Evolutionary conservation across 2,329 filamentous ascomycete genomes (phyloP).

Genomic region (Cladophialophora chaetospira): DNA sequence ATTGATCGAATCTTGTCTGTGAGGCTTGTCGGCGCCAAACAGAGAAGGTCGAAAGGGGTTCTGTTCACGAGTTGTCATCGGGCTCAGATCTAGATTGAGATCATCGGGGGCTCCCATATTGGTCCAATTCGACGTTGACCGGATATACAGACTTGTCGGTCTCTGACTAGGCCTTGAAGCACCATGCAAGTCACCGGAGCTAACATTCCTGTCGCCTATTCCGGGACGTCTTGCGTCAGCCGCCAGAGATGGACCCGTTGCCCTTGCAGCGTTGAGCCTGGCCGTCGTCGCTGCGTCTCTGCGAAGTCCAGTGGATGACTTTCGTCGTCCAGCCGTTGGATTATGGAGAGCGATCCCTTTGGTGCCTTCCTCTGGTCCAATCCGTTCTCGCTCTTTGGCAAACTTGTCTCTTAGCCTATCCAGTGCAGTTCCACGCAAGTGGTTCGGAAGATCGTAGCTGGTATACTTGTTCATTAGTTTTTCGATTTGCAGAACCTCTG

Average conservation of each 20-base stretch:
- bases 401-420: constrained; percentile 93
- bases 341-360: constrained; percentile 98
- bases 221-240: constrained; percentile 1
- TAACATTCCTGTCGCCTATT: constrained; percentile 52
- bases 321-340: constrained; percentile 64
- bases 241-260: constrained; percentile 18
- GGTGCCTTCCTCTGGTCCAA: constrained; percentile 75
- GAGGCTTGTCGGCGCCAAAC: constrained; percentile 26
- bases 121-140: constrained; percentile 21
- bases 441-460: constrained; percentile 85
- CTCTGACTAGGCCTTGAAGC: constrained; percentile 19
- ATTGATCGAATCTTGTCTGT: constrained; percentile 72
- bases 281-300: constrained; percentile 79
- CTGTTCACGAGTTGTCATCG: constrained; percentile 48
- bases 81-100: constrained; percentile 34
- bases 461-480: constrained; percentile 93
- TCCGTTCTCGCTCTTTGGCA: constrained; percentile 75
- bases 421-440: constrained; percentile 79
- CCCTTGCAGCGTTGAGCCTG: constrained; percentile 51
- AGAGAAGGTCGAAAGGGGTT: constrained; percentile 40
- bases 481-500: constrained; percentile 89
- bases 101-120: constrained; percentile 20
- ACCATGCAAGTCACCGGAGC: constrained; percentile 68
- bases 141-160: constrained; percentile 24
- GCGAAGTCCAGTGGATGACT: constrained; percentile 72